Evolutionary conservation across 2,329 filamentous ascomycete species (phyloP), one percentile per base, ranked within the genome.

Genomic region (Monosporascus sp.): DNA sequence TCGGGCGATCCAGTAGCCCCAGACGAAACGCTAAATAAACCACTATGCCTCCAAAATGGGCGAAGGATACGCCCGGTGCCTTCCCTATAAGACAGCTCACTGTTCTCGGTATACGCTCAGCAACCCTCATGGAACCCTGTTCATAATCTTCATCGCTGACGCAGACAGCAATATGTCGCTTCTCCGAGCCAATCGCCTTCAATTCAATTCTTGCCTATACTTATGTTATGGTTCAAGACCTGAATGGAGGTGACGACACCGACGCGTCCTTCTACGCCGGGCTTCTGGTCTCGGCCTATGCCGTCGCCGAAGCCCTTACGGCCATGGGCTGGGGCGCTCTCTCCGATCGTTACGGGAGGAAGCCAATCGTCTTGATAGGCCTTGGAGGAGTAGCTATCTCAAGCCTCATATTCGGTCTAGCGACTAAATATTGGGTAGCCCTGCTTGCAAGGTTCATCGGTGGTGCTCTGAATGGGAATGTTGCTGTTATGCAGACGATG

Each of bases 191-290:
- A 48, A 74, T 75, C 57, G 72, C 72, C 36, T 74, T 75, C 68
- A 72, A 70, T 58, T 74, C 72, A 8, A 75, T 75, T 59, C 64
- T 74, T 44, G 70, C 72, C 38, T 75, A 75, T 60, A 72, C 70
- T 3, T 75, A 68, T 54, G 65, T 68, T 5, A 74, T 75, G 72
- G 71, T 73, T 5, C 57, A 66, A 51, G 68, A 73, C 48, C 62
- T 78, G 41, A 62, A 70, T 50, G 67, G 62, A 39, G 68, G 62
- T 27, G 66, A 71, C n/a, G 64, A 66, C 17, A 65, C 60, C 47
- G 62, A 74, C 36, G 70, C 74, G 17, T 65, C 70, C 25, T 82
- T 82, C 67, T 76, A 75, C 65, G 66, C 74, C 22, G 78, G 78
- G 11, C 72, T 83, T 9, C 65, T 75, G 8, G 69, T 75, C 22